Percentiles rank a stretch among this genome's conserved stretches.
phyloP scores from a whole-genome alignment of 1,284 basidiomycete genomes.

The Ustilago bromivora region DNA sequence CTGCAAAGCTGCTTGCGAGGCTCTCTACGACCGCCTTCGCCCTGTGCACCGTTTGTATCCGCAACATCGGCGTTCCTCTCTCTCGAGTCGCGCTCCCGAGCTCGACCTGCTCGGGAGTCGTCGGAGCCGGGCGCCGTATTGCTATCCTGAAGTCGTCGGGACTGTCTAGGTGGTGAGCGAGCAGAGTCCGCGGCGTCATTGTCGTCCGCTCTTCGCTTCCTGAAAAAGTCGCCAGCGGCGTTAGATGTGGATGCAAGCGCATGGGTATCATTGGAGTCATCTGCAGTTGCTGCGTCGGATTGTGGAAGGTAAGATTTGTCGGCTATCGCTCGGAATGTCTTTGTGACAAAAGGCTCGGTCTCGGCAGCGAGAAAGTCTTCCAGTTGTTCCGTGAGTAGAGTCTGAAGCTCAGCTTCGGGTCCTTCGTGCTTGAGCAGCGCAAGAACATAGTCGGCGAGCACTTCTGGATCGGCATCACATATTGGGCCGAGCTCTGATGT shows the following conservation, averaged over 20 bases:
- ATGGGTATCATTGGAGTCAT: conserved; percentile 17
- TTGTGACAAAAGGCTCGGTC: conserved; percentile 81
- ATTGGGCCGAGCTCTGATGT: conserved; percentile 63
- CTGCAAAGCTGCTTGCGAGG: conserved; percentile 58
- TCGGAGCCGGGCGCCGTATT: conserved; percentile 18
- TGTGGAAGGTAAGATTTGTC: conserved; percentile 51
- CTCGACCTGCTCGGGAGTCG: conserved; percentile 18
- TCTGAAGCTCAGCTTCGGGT: conserved; percentile 82
- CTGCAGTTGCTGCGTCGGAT: conserved; percentile 16
- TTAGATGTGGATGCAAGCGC: conserved; percentile 22
- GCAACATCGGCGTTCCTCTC: conserved; percentile 20
- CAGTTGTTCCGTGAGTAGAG: conserved; percentile 81
- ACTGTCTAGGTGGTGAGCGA: conserved; percentile 45
- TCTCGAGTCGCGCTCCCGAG: conserved; percentile 41
- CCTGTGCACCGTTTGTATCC: conserved; percentile 29
- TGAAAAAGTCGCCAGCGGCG: conserved; percentile 20
- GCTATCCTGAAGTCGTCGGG: conserved; percentile 35
- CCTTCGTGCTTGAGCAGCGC: conserved; percentile 92
- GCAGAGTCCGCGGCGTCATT: conserved; percentile 35
- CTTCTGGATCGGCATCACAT: conserved; percentile 94
- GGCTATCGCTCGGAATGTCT: conserved; percentile 79
- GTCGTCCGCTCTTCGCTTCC: conserved; percentile 56
- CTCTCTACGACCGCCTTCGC: conserved; percentile 25
- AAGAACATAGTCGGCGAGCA: conserved; percentile 92
- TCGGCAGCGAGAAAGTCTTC: conserved; percentile 93